Evolutionary conservation across 2,329 filamentous ascomycete genomes (phyloP), one percentile per base, ranked within the genome.

Genomic region (Venturia effusa): DNA sequence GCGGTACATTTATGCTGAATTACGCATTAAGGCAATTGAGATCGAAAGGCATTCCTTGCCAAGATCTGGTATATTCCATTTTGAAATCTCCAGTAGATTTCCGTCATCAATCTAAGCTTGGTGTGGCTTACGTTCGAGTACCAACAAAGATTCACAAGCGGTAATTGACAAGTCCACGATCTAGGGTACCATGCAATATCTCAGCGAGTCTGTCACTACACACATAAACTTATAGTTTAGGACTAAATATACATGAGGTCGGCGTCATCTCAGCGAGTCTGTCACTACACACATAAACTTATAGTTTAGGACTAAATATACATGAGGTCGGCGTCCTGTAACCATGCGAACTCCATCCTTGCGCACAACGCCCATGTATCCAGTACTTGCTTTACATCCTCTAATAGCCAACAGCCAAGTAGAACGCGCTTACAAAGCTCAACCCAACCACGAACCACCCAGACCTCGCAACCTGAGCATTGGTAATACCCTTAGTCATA

Each of bases 381-480:
- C 27, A n/a, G 27, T 30, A 32, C 39, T 37, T 45, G 32, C 19
- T 39, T 27, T 27, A 13, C 40, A 13, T 45, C 34, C 19, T 61
- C 57, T 64, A 64, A 2, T 32, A 39, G 19, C 24, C 57, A 19
- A 57, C 5, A 27, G 51, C 64, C 54, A 66, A 48, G 41, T 66
- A 66, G 66, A 80, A 67, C 61, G 82, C 78, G 70, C 77, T 79
- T 59, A 79, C 74, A 59, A 79, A 75, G 66, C 79, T 84, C 70
- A 85, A 67, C 3, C 80, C 86, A 63, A 88, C 75, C 39, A 84
- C 84, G 48, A 79, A 72, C 84, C 86, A 89, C 19, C 87, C 87
- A 1, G 83, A 86, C 75, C 78, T 79, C 69, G 84, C 83, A 66
- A 90, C 86, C 71, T 82, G 77, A 75, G 82, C 77, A 73, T 89